These are phyloP conservation scores for Adansonia rubrostipa DNA, from an alignment of 441 rosid genomes.

Conservation along the genomic window DNA sequence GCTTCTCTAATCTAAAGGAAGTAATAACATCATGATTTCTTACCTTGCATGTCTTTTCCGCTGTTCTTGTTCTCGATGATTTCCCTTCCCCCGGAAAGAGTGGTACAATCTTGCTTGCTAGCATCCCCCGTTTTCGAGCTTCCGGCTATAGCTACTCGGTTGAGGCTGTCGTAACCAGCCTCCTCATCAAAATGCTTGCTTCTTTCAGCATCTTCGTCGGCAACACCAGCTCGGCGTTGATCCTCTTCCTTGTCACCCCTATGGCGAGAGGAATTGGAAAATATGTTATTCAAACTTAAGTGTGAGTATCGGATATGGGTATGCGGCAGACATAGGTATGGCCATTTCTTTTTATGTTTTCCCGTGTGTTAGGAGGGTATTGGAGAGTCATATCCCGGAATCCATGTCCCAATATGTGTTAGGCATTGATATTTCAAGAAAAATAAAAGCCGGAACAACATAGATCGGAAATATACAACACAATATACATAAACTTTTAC, in stretches of 20 bases:
- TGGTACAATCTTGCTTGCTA: conserved; percentile 13
- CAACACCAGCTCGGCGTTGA: conserved; percentile 35
- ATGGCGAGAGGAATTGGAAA: conserved; percentile 2
- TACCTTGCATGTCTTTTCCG: conserved; percentile 29
- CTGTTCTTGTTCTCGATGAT: neutral
- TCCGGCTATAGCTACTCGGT: neutral
- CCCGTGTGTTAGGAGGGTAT: too few relatives aligned
- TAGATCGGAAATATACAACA: neutral
- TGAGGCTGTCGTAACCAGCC: conserved; percentile 30
- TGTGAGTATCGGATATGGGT: too few relatives aligned
- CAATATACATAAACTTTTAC: neutral
- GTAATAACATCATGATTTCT: conserved; percentile 23
- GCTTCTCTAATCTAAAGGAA: neutral
- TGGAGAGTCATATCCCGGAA: too few relatives aligned
- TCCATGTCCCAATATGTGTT: too few relatives aligned
- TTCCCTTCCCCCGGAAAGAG: neutral
- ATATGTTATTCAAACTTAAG: too few relatives aligned
- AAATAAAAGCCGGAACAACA: too few relatives aligned
- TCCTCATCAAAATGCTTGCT: conserved; percentile 56
- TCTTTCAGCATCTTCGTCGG: conserved; percentile 43
- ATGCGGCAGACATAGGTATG: too few relatives aligned
- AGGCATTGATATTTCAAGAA: too few relatives aligned
- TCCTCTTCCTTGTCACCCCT: conserved; percentile 69
- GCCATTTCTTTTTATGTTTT: too few relatives aligned
- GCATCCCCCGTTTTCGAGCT: conserved; percentile 21